These are phyloP conservation scores for Nicotiana benthamiana DNA, from an alignment of 257 asterid species.

Conservation along the genomic window DNA sequence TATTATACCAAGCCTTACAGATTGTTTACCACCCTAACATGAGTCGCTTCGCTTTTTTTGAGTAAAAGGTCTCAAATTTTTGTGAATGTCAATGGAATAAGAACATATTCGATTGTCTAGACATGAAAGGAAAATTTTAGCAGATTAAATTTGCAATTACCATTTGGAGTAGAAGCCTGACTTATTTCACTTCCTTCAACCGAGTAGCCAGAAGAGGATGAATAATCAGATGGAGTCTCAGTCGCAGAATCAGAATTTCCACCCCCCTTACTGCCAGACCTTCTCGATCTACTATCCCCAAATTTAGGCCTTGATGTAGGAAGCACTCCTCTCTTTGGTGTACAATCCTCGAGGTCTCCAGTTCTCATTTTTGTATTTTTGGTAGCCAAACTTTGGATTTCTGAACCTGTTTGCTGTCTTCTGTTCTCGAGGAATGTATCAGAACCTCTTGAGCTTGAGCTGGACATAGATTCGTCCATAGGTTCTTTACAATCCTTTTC, in stretches of 20 bases:
- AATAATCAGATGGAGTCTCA: constrained; percentile 40
- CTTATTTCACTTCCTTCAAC: constrained; percentile 47
- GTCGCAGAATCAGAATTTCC: constrained; percentile 36
- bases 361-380: constrained; percentile 11
- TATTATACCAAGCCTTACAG: neutral
- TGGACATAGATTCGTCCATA: constrained; percentile 25
- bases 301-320: too few relatives aligned
- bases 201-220: constrained; percentile 48
- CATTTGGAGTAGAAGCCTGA: constrained; percentile 37
- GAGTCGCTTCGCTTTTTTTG: neutral
- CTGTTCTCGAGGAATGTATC: constrained; percentile 12
- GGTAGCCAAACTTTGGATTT: constrained; percentile 12
- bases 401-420: constrained; percentile 20
- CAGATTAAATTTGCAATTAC: constrained; percentile 21
- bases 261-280: constrained; percentile 43
- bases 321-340: constrained; percentile 33
- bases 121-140: neutral
- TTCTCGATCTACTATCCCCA: constrained; percentile 41
- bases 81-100: neutral
- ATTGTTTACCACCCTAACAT: neutral
- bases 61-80: neutral
- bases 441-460: constrained; percentile 21
- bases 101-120: neutral
- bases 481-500: constrained; percentile 21
- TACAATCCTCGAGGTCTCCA: constrained; percentile 14